These are phyloP conservation scores for Didymellaceae sp. DNA, from an alignment of 2,329 filamentous ascomycete genomes.

Conservation along the genomic window DNA sequence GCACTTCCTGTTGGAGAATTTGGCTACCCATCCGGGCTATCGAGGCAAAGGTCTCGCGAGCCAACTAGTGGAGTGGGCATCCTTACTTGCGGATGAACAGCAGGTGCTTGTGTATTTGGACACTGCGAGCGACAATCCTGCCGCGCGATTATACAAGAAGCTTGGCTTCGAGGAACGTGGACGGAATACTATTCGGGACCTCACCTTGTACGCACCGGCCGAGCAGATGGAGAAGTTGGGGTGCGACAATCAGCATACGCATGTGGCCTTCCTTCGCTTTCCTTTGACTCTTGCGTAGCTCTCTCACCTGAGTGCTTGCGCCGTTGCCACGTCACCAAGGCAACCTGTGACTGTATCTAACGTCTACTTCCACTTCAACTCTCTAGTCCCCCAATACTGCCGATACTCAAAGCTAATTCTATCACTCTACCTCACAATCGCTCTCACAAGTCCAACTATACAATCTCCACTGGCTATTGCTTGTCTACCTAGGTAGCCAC, in stretches of 20 bases:
- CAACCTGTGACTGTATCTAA: not conserved
- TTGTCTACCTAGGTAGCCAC: no score
- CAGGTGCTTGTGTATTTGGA: constrained; percentile 35
- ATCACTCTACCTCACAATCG: no score
- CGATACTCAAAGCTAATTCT: no score
- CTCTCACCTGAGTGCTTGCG: not conserved
- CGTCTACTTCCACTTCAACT: no score
- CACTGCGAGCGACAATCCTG: constrained; percentile 33
- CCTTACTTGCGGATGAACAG: constrained; percentile 25
- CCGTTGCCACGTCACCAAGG: not conserved
- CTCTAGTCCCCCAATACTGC: no score
- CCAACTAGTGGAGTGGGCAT: constrained; percentile 23
- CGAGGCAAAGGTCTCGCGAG: constrained; percentile 34
- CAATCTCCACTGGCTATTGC: no score
- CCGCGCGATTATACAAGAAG: constrained; percentile 32
- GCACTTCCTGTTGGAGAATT: constrained; percentile 36
- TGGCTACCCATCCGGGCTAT: constrained; percentile 36
- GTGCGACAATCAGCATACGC: constrained; percentile 1
- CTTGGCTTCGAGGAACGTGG: constrained; percentile 36
- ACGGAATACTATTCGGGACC: constrained; percentile 21
- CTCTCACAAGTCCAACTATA: no score
- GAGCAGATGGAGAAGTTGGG: not conserved
- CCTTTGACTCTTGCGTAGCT: not conserved
- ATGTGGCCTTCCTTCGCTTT: constrained; percentile 10
- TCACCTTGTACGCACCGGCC: constrained; percentile 19